Conservation (phyloP, 2,329 filamentous ascomycete species). For the Aureobasidium sp. region DNA sequence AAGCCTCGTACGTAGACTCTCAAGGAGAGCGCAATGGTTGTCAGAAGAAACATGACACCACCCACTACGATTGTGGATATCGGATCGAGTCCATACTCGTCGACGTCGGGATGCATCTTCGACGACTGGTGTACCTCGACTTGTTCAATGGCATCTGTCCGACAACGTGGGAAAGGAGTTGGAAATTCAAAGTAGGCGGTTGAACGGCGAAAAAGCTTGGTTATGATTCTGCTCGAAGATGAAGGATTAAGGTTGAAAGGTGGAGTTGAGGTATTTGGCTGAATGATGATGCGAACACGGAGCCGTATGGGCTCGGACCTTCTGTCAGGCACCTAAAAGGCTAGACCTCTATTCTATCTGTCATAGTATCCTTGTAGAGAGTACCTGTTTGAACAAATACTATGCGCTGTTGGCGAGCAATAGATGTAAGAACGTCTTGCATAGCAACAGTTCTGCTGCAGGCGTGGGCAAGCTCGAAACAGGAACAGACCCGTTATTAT, state of each 20-base stretch:
- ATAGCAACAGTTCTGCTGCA: background rate
- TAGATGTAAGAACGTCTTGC: background rate
- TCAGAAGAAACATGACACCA: constrained; percentile 5
- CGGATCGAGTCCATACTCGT: constrained; percentile 1
- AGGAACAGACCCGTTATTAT: background rate
- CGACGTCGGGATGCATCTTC: constrained; percentile 10
- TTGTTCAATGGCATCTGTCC: background rate
- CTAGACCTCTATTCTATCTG: background rate
- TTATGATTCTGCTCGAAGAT: background rate
- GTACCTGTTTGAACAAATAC: background rate
- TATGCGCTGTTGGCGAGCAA: background rate
- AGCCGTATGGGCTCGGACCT: background rate
- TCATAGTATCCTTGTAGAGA: background rate
- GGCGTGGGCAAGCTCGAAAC: background rate
- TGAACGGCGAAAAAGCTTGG: background rate
- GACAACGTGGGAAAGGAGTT: background rate
- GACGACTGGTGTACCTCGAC: background rate
- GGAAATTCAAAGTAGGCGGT: background rate
- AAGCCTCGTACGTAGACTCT: constrained; percentile 13
- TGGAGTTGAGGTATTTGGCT: background rate
- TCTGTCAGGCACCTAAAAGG: background rate
- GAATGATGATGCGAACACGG: background rate
- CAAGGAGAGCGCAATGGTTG: constrained; percentile 10
- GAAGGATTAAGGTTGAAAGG: background rate
- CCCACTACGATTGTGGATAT: background rate